Evolutionary conservation across 2,329 filamentous ascomycete genomes (phyloP), one percentile per base, ranked within the genome.

Genomic region (Shiraia bambusicola): DNA sequence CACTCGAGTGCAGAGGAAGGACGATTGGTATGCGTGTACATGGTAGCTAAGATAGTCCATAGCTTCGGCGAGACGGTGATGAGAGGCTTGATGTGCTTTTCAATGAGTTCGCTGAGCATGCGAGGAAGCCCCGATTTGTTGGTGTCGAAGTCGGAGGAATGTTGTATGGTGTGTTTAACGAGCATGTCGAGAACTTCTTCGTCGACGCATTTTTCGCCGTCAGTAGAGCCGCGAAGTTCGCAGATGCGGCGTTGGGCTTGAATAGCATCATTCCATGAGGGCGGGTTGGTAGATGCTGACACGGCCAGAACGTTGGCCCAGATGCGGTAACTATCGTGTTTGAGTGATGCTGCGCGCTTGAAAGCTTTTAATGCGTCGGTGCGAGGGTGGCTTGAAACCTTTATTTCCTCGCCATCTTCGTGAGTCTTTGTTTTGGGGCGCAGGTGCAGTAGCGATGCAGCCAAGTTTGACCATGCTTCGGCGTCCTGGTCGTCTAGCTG

Each of bases 301-400:
- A 97, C 84, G 0, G 90, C 93, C 42, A 98, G 80, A 12, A 97
- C 86, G 59, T 98, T 98, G 64, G 95, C 88, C 92, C 92, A 97
- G 66, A 98, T 96, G 55, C 88, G 84, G 79, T 86, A 88, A 71
- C 92, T 92, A 56, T 90, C 84, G 67, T 88, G 80, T 36, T 94
- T 89, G 16, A 95, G 80, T 4, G 81, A 79, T 0, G 91, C 89
- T 8, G 91, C 93, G 50, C 87, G 86, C 64, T 95, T 93, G 69
- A 95, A 88, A 0, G 93, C 92, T 5, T 80, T 76, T 1, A 98
- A 79, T 0, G 93, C 84, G 62, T 95, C 88, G 0, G 78, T 73
- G 2, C 90, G 78, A 0, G 82, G 80, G 24, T 68, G 63, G 11
- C 47, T 56, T 6, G 63, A 64, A 1, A 65, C 47, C 24, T 42